phyloP scores from a whole-genome alignment of 2,329 filamentous ascomycete genomes.

The Lomentospora prolificans region DNA sequence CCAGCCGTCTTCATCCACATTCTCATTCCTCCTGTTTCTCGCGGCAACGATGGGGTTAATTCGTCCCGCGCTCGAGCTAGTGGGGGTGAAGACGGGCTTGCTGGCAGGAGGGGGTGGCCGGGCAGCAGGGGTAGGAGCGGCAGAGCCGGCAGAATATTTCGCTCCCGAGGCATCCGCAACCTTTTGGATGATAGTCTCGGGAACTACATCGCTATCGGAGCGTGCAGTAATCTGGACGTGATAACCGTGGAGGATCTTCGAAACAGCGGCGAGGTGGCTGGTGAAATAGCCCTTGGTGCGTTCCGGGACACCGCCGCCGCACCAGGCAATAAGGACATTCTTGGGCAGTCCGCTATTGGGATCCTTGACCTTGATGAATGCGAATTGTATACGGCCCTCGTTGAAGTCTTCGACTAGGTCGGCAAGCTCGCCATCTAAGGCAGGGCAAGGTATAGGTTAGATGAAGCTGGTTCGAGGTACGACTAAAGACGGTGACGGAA shows the following conservation, averaged over 20 bases:
- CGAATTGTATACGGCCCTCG: conserved; percentile 93
- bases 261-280: conserved; percentile 80
- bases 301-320: conserved; percentile 95
- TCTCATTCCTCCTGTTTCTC: conserved; percentile 48
- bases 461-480: no score
- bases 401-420: conserved; percentile 94
- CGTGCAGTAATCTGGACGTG: conserved; percentile 96
- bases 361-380: conserved; percentile 93
- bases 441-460: no score
- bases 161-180: conserved; percentile 89
- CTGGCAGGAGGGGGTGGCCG: conserved; percentile 63
- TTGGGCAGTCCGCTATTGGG: conserved; percentile 85
- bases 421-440: conserved; percentile 73
- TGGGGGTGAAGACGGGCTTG: conserved; percentile 88
- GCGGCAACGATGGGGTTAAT: conserved; percentile 62
- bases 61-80: conserved; percentile 36
- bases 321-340: conserved; percentile 90
- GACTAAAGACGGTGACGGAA: neutral
- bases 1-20: conserved; percentile 82
- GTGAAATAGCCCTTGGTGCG: conserved; percentile 98
- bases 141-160: conserved; percentile 66
- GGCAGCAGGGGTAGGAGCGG: conserved; percentile 29
- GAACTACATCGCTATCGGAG: conserved; percentile 78
- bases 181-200: conserved; percentile 83
- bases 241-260: conserved; percentile 90